Evolutionary conservation across 31 red algal species (phyloP).

Genomic region (Bonnemaisonia californica): DNA sequence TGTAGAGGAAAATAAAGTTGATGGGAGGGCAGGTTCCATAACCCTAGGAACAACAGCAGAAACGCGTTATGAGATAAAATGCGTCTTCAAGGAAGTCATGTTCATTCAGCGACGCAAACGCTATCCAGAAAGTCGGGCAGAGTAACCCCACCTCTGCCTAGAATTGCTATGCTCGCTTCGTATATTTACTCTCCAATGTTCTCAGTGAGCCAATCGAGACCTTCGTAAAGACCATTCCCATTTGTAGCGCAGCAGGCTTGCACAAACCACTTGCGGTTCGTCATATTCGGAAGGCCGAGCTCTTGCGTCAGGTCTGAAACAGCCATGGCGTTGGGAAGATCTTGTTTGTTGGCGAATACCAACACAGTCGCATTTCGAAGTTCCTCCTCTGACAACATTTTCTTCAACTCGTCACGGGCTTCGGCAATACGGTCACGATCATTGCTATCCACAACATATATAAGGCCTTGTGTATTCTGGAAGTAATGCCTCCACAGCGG

Average conservation of each 20-base stretch:
- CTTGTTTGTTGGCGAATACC: conserved; percentile 99
- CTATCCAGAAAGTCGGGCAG: conserved; percentile 35
- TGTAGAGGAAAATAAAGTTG: background rate
- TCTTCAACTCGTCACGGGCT: conserved; percentile 97
- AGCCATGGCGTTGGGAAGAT: conserved; percentile 91
- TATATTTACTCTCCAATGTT: conserved; percentile 74
- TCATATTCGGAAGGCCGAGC: conserved; percentile 84
- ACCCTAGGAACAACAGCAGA: background rate
- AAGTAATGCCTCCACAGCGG: conserved; percentile 99
- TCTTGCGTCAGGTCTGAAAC: conserved; percentile 91
- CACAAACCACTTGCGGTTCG: conserved; percentile 98
- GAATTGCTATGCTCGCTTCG: conserved; percentile 36
- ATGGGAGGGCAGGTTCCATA: background rate
- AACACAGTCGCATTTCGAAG: conserved; percentile 91
- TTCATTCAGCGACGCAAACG: conserved; percentile 20
- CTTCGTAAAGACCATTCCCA: conserved; percentile 97
- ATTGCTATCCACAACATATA: conserved; percentile 99
- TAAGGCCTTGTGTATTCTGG: conserved; percentile 99
- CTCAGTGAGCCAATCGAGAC: conserved; percentile 98
- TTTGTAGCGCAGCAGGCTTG: conserved; percentile 98
- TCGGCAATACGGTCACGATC: conserved; percentile 98
- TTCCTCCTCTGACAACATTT: conserved; percentile 99
- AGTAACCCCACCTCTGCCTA: conserved; percentile 62
- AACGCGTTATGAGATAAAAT: background rate
- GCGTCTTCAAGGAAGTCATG: background rate